Evolutionary conservation across 306 rosid genomes (phyloP).

Genomic region (Prunus davidiana): DNA sequence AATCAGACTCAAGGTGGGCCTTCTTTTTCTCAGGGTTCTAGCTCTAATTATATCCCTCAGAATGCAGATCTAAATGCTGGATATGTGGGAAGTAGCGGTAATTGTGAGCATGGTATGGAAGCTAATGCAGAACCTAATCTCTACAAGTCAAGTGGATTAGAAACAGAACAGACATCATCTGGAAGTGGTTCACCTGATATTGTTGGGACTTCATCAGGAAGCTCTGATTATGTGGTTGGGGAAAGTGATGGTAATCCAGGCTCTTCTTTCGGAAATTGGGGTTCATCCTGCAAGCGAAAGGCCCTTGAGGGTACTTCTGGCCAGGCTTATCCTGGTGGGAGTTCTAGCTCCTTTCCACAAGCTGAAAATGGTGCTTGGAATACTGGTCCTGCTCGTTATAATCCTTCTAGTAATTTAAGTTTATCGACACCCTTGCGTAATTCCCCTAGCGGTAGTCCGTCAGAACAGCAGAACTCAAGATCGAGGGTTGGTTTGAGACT

Average conservation of each 20-base stretch:
- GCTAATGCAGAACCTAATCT: conserved; percentile 34
- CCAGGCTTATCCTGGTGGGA: conserved; percentile 54
- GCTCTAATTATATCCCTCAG: conserved; percentile 44
- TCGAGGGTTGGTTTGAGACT: conserved; percentile 40
- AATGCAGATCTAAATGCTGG: conserved; percentile 42
- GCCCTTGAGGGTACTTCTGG: conserved; percentile 71
- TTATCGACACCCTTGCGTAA: conserved; percentile 41
- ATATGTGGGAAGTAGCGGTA: conserved; percentile 29
- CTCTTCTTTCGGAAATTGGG: conserved; percentile 69
- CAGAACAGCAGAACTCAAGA: conserved; percentile 46
- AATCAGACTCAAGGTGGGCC: conserved; percentile 53
- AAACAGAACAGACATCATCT: conserved; percentile 40
- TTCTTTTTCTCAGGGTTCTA: conserved; percentile 60
- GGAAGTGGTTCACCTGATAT: conserved; percentile 41
- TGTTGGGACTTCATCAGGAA: conserved; percentile 57
- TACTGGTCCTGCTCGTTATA: conserved; percentile 33
- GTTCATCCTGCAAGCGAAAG: conserved; percentile 83
- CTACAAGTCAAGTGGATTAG: conserved; percentile 39
- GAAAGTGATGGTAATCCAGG: conserved; percentile 44
- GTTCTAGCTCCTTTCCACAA: conserved; percentile 56
- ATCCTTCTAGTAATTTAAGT: conserved; percentile 48
- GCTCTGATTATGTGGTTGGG: conserved; percentile 46
- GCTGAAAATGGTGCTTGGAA: conserved; percentile 50
- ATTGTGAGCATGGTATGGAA: conserved; percentile 47
- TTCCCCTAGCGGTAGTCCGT: conserved; percentile 38